Conservation (phyloP, 495 filamentous ascomycete genomes). For the Neurospora cerealis region DNA sequence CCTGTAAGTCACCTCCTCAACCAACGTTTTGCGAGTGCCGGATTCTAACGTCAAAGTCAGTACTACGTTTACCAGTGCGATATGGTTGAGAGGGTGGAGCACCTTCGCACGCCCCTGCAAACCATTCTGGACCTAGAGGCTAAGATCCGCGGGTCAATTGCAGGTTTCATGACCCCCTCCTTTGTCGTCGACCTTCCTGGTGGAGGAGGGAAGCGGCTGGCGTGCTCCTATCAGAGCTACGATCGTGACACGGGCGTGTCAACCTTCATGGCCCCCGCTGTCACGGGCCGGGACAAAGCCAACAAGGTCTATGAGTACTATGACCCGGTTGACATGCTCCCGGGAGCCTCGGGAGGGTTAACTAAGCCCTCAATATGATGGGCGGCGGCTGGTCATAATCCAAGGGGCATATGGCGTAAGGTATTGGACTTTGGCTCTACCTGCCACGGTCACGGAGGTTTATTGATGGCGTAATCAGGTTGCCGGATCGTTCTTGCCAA, state of each 20-base stretch:
- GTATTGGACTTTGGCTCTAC: not conserved
- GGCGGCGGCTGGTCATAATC: not conserved
- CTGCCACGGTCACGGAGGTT: not conserved
- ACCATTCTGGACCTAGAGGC: conserved; percentile 46
- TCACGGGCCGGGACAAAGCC: conserved; percentile 33
- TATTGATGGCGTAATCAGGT: not conserved
- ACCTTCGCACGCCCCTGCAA: conserved; percentile 48
- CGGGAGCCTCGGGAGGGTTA: not conserved
- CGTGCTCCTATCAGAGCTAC: conserved; percentile 40
- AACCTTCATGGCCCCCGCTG: conserved; percentile 42
- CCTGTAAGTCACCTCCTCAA: conserved; percentile 30
- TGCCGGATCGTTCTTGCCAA: not conserved
- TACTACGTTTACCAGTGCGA: conserved; percentile 54
- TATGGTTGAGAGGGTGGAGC: conserved; percentile 46
- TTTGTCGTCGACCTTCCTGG: conserved; percentile 54
- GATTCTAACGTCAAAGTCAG: conserved; percentile 16
- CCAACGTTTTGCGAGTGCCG: not conserved
- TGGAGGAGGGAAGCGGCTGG: conserved; percentile 50
- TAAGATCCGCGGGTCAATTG: conserved; percentile 44
- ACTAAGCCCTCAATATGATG: not conserved
- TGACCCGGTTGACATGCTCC: conserved; percentile 35
- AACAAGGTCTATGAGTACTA: conserved; percentile 46
- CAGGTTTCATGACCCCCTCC: conserved; percentile 48
- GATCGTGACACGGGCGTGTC: conserved; percentile 39
- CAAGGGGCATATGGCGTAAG: not conserved